A percentile compares a stretch with the other conserved stretches of the same genome.
Evolutionary conservation across 2,329 filamentous ascomycete genomes (phyloP).

Genomic region (Septoria petroselini): DNA sequence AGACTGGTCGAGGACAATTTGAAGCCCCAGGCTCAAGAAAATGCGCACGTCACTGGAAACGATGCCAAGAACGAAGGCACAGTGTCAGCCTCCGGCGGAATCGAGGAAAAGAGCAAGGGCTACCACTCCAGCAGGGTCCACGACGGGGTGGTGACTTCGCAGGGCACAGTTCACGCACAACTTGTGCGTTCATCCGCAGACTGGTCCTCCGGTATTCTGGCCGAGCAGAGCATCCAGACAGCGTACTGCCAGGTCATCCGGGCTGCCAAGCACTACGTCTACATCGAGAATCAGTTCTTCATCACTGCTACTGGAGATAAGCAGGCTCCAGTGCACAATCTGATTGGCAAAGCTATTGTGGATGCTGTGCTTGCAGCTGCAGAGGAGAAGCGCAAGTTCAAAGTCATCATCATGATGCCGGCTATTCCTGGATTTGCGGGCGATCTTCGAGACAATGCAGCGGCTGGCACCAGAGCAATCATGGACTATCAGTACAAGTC

Average conservation of each 20-base stretch:
- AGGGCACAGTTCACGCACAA: conserved; percentile 77
- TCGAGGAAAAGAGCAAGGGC: conserved; percentile 33
- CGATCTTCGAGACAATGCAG: conserved; percentile 78
- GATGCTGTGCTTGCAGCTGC: conserved; percentile 80
- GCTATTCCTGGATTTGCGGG: conserved; percentile 92
- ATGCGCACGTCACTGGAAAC: conserved; percentile 36
- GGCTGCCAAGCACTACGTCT: conserved; percentile 86
- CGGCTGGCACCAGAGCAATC: conserved; percentile 83
- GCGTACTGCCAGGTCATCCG: conserved; percentile 81
- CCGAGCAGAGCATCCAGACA: conserved; percentile 81
- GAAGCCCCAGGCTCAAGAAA: conserved; percentile 30
- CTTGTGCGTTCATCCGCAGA: conserved; percentile 85
- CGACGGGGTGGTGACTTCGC: conserved; percentile 37
- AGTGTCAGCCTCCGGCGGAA: conserved; percentile 35
- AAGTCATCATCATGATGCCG: conserved; percentile 85
- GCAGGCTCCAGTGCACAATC: conserved; percentile 81
- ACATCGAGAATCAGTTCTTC: conserved; percentile 99
- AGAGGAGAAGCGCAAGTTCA: conserved; percentile 82
- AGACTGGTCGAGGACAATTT: conserved; percentile 10
- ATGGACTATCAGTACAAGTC: conserved; percentile 99
- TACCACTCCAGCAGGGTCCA: conserved; percentile 30
- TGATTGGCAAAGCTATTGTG: conserved; percentile 82
- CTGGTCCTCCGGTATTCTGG: conserved; percentile 88
- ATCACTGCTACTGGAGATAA: conserved; percentile 79
- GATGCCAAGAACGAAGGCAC: conserved; percentile 35